Evolutionary conservation across 139 green algal genomes (phyloP), one percentile per base, ranked within the genome.

Genomic region (Volvox africanus): DNA sequence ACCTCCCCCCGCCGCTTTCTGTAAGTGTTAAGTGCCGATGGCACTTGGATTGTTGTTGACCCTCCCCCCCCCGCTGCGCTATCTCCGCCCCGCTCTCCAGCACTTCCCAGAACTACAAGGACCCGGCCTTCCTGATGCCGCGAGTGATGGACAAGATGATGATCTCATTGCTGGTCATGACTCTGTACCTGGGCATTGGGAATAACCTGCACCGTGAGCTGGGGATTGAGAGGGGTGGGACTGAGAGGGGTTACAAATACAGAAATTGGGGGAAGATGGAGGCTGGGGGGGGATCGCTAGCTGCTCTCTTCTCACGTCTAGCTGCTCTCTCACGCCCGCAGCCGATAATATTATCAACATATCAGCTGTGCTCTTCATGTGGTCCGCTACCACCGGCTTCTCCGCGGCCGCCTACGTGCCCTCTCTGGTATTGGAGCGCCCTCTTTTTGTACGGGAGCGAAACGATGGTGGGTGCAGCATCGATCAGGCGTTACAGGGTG

Each of bases 91-190:
- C 75, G 12, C 91, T 85, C 86, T 94, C 92, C 92, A 88, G 93
- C 35, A 93, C 93, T 12, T 13, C 44, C 16, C 82, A 77, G 61
- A 94, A 95, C 90, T 93, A 93, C 90, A 35, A 50, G 61, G 37
- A 79, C 80, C 50, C 69, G 12, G 79, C 79, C 22, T 95, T 91
- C 77, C 79, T 95, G 86, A 79, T 80, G 14, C 87, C 92, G 13
- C 87, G 93, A 32, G 26, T 95, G 18, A 67, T 80, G 21, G 89
- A 94, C 86, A 95, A 94, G 91, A 32, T 95, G 67, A 65, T 94
- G 44, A 94, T 96, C 90, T 61, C 88, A 22, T 35, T 95, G 16
- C 30, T 96, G 61, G 86, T 95, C 55, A 89, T 92, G 77, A 90
- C 30, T 21, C 90, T 94, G 19, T 95, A 93, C 84, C 50, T 75